A percentile compares a stretch with the other conserved stretches of the same genome.
Conservation (phyloP, 331 rosid genomes). For the Telfairia occidentalis region DNA sequence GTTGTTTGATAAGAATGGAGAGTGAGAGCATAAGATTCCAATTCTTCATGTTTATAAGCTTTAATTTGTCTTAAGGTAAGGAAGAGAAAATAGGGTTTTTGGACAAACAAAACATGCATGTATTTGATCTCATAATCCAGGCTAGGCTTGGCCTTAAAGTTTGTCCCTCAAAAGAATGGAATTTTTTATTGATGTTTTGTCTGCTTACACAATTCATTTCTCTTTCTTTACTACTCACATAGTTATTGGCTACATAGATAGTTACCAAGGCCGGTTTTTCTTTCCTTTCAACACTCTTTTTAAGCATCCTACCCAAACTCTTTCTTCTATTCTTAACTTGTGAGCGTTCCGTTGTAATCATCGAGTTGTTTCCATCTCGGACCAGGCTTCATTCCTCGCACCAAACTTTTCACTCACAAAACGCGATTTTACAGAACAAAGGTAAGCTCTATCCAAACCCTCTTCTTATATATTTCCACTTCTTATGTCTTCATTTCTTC, state of each 20-base stretch:
- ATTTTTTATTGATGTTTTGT: neutral
- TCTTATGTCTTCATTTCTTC: too few species aligned
- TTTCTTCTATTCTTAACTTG: neutral
- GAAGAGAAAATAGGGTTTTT: neutral
- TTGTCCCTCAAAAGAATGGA: neutral
- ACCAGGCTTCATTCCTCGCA: constrained; percentile 85
- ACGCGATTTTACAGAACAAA: neutral
- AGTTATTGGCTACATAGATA: neutral
- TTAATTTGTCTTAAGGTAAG: neutral
- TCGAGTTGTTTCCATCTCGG: constrained; percentile 38
- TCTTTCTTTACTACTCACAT: neutral
- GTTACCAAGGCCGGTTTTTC: neutral
- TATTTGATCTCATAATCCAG: neutral
- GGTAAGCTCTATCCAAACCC: neutral
- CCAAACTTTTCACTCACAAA: constrained; percentile 27
- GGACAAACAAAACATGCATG: neutral
- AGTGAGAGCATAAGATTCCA: neutral
- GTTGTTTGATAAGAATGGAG: neutral
- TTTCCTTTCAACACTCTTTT: neutral
- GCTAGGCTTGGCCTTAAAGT: neutral
- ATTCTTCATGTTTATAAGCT: neutral
- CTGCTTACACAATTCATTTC: neutral
- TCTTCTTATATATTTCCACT: neutral
- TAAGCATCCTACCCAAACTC: neutral
- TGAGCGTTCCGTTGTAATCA: neutral